phyloP scores from a whole-genome alignment of 1,284 basidiomycete genomes.

The Sphagnurus paluster region DNA sequence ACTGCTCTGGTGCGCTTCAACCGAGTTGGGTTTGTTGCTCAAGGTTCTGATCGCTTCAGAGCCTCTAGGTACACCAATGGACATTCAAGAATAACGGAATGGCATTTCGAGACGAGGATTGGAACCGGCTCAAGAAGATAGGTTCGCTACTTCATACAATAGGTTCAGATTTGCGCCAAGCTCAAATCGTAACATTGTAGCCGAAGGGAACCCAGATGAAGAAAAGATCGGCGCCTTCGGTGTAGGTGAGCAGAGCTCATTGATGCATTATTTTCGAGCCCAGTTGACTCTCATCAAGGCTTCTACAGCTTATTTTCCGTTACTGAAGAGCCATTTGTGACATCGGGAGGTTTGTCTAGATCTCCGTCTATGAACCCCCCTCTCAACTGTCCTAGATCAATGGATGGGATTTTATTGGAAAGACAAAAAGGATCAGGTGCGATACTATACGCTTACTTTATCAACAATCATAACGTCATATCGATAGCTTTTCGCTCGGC shows the following conservation, averaged over 20 bases:
- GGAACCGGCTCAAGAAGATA: slow-evolving; percentile 87
- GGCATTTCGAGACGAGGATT: slow-evolving; percentile 81
- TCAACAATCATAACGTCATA: slow-evolving; percentile 5
- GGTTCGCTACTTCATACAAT: slow-evolving; percentile 44
- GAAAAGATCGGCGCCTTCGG: slow-evolving; percentile 88
- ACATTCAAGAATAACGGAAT: slow-evolving; percentile 88
- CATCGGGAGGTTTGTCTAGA: slow-evolving; percentile 64
- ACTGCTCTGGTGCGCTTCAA: slow-evolving; percentile 38
- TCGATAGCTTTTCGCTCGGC: slow-evolving; percentile 71
- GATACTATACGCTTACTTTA: not conserved
- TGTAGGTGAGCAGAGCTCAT: slow-evolving; percentile 52
- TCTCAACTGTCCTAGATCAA: slow-evolving; percentile 57
- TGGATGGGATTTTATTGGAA: slow-evolving; percentile 99
- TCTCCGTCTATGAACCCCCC: slow-evolving; percentile 4
- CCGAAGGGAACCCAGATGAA: slow-evolving; percentile 84
- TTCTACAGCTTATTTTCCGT: slow-evolving; percentile 83
- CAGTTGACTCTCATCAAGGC: slow-evolving; percentile 37
- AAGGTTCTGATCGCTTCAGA: not conserved
- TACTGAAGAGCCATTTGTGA: slow-evolving; percentile 93
- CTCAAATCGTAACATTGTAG: slow-evolving; percentile 36
- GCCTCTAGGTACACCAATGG: slow-evolving; percentile 65
- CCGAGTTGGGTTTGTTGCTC: not conserved
- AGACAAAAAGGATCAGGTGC: slow-evolving; percentile 83
- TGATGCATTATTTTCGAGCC: not conserved
- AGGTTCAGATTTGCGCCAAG: not conserved